Evolutionary conservation across 345 rosid species (phyloP), one percentile per base, ranked within the genome.

Genomic region (Streptanthus diversifolius): DNA sequence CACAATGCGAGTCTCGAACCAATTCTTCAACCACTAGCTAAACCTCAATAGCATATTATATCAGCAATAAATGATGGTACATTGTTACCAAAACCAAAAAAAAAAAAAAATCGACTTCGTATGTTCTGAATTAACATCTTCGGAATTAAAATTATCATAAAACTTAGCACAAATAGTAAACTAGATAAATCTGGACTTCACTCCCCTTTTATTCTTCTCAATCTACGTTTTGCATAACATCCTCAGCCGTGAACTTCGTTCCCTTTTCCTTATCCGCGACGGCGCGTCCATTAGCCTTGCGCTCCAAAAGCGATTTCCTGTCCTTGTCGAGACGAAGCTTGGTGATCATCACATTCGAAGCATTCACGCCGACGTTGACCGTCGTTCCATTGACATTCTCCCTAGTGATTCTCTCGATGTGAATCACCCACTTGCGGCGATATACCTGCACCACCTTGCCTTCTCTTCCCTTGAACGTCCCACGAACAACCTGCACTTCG

Each of bases 371-470:
- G 10, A 88, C 93, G 32, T 88, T 88, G 14, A 88, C 89, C 1
- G 93, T 88, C 0, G 89, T 81, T 10, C 89, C 93, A 25, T 86
- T 88, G 14, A 85, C 89, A 71, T 86, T 86, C 91, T 88, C 91
- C 1, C 91, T 72, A 1, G 93, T 86, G 68, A 88, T 83, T 35
- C 86, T 84, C 77, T 88, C 93, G 52, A 88, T 78, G 82, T 88
- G 93, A 70, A 88, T 86, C 13, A 86, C 90, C 93, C 93, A 88
- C 61, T 88, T 88, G 32, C 83, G 79, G 2, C 91, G 84, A 66
- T 88, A 88, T 0, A 88, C 91, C 33, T 85, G 91, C 13, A 88
- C 85, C 1, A 88, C 89, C 44, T 88, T 86, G 2, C 93, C 93
- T 58, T 88, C 91, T 9, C 93, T 85, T 3, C 93, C 91, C 63